Evolutionary conservation across 768 basidiomycete genomes (phyloP).

Genomic region (Boletus barrowsii): DNA sequence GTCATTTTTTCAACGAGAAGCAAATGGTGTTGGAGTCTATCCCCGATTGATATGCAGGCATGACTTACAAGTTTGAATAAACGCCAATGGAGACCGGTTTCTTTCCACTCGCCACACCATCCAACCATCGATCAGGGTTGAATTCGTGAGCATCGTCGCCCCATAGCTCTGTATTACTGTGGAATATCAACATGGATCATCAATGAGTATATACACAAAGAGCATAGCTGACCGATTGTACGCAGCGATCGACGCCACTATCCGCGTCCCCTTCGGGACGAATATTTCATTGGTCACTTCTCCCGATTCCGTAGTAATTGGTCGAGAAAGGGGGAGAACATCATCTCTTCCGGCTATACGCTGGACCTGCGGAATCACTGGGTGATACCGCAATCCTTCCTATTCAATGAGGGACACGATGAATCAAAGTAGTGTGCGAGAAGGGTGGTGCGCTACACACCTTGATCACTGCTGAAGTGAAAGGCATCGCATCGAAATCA

Average conservation of each 20-base stretch:
- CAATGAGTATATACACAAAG: no score
- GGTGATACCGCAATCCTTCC: constrained; percentile 49
- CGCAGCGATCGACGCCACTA: constrained; percentile 51
- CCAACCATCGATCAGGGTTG: constrained; percentile 29
- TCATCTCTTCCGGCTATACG: constrained; percentile 53
- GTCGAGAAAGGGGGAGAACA: constrained; percentile 55
- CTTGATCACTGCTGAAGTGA: constrained; percentile 38
- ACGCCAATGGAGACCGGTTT: constrained; percentile 24
- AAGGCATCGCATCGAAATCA: constrained; percentile 54
- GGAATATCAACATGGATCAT: not conserved
- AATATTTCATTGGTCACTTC: constrained; percentile 41
- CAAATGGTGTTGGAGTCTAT: not conserved
- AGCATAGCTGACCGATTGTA: constrained; percentile 47
- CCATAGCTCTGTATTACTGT: constrained; percentile 30
- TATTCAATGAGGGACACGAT: constrained; percentile 13
- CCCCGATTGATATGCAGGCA: not conserved
- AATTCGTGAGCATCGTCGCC: constrained; percentile 32
- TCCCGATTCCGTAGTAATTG: constrained; percentile 47
- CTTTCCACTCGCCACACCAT: constrained; percentile 15
- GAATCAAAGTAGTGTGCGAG: constrained; percentile 14
- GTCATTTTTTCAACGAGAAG: not conserved
- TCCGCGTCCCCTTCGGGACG: constrained; percentile 48
- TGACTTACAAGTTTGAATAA: constrained; percentile 28
- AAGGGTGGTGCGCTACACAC: constrained; percentile 16
- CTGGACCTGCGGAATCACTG: constrained; percentile 49